Evolutionary conservation across 2,329 filamentous ascomycete species (phyloP), one percentile per base, ranked within the genome.

Genomic region (Sclerotinia nivalis): DNA sequence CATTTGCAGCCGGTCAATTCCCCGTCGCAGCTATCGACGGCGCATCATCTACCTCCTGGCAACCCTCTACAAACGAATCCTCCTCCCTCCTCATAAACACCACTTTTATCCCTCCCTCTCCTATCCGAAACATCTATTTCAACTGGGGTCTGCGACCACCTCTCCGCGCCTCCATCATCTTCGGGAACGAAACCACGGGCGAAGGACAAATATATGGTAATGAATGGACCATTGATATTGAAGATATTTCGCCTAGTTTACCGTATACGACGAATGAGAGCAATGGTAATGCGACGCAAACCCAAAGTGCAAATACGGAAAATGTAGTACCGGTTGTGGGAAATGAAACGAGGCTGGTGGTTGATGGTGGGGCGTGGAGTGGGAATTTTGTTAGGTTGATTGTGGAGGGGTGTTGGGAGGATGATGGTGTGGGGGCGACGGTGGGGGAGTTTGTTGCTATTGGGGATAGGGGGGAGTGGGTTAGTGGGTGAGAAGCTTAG

Each of bases 21-120:
- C 89, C 90, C 1, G 82, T 90, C 66, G 83, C 85, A 0, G 89
- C 88, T 3, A 84, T 90, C 65, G 90, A 92, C 74, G 90, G 90
- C 66, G 88, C 88, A 2, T 82, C 86, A 7, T 86, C 85, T 25
- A 92, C 89, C 0, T 86, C 86, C 73, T 92, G 89, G 89, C 88
- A 91, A 75, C 89, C 89, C 0, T 76, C 80, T 12, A 81, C 84
- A 1, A 85, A 86, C 64, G 79, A 78, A 0, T 81, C 84, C 6
- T 82, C 85, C 40, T 85, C 84, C 5, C 75, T 92, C 20, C 87
- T 86, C 0, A 83, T 92, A 56, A 82, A 86, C 34, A 80, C 88
- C 55, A 75, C 75, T 3, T 66, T 69, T 6, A 66, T 75, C 56
- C 56, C 80, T 2, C 80, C 79, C 69, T 76, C 81, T 31, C 83